Conservation (phyloP, 176 grass and related monocot genomes). For the Chrysopogon serrulatus region DNA sequence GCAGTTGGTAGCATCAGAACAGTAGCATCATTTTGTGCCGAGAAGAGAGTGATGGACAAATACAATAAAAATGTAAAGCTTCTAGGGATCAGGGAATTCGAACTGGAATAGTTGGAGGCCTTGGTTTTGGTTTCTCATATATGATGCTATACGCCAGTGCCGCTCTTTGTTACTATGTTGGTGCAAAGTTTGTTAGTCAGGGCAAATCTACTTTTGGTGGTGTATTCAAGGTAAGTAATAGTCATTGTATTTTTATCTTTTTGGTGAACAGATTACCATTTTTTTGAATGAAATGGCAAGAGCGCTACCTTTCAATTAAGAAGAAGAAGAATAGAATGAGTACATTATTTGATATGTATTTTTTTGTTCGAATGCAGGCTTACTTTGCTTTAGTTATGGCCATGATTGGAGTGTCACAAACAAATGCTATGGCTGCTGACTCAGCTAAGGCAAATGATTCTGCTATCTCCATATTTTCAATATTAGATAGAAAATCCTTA, state of each 20-base stretch:
- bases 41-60: slow-evolving; percentile 42
- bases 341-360: background rate
- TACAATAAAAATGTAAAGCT: slow-evolving; percentile 36
- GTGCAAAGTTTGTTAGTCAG: slow-evolving; percentile 38
- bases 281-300: too few species aligned
- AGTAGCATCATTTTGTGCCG: slow-evolving; percentile 68
- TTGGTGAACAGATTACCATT: too few species aligned
- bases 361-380: slow-evolving; percentile 16
- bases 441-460: slow-evolving; percentile 13
- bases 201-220: slow-evolving; percentile 16
- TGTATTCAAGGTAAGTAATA: slow-evolving; percentile 34
- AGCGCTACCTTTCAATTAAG: too few species aligned
- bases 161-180: slow-evolving; percentile 37
- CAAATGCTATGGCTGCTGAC: background rate
- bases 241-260: background rate
- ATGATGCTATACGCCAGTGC: slow-evolving; percentile 21
- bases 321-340: too few species aligned
- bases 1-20: slow-evolving; percentile 76
- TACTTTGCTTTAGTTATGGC: background rate
- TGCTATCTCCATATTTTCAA: slow-evolving; percentile 17
- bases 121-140: slow-evolving; percentile 46
- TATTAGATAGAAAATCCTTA: slow-evolving; percentile 16
- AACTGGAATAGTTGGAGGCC: slow-evolving; percentile 44
- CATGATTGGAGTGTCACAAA: slow-evolving; percentile 5
- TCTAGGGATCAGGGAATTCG: slow-evolving; percentile 32